Evolutionary conservation across 2,329 filamentous ascomycete genomes (phyloP), one percentile per base, ranked within the genome.

Genomic region (Aureobasidium sp.): DNA sequence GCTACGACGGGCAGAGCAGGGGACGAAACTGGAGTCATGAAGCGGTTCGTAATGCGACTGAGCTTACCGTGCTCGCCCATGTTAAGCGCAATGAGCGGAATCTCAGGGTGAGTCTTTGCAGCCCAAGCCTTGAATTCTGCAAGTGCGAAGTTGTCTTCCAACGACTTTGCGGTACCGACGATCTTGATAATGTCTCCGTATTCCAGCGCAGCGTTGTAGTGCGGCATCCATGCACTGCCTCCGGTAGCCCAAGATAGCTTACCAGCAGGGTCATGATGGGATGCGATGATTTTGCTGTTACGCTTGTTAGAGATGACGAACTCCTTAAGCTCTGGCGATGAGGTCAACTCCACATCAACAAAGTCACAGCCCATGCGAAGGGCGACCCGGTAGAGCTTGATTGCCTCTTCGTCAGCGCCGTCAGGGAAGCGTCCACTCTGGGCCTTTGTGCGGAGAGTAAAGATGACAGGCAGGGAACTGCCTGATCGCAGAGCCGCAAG

Each of bases 151-250:
- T 99, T 99, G 76, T 97, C 92, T 64, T 91, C 85, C 49, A 93
- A 79, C 22, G 75, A 82, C 61, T 82, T 84, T 1, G 93, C 93
- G 62, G 88, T 81, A 44, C 94, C 94, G 7, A 97, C 87, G 42
- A 99, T 85, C 78, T 99, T 99, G 77, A 99, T 91, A 63, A 97
- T 82, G 71, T 97, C 91, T 52, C 93, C 94, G 69, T 90, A 90
- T 71, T 95, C 89, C 15, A 97, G 78, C 17, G 93, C 93, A 70
- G 86, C 86, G 75, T 97, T 97, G 80, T 96, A 97, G 75, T 86
- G 87, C 31, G 87, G 83, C 62, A 94, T 86, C 93, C 94, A 99
- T 31, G 67, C 68, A 9, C 66, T 69, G 3, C 66, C 69, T n/a
- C 90, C 91, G 68, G 95, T 92, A 66, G 82, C 86, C 94, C 94